Percentiles rank a stretch among this genome's conserved stretches.
phyloP scores from a whole-genome alignment of 805 yeast genomes.

The Teunomyces panamensis region DNA sequence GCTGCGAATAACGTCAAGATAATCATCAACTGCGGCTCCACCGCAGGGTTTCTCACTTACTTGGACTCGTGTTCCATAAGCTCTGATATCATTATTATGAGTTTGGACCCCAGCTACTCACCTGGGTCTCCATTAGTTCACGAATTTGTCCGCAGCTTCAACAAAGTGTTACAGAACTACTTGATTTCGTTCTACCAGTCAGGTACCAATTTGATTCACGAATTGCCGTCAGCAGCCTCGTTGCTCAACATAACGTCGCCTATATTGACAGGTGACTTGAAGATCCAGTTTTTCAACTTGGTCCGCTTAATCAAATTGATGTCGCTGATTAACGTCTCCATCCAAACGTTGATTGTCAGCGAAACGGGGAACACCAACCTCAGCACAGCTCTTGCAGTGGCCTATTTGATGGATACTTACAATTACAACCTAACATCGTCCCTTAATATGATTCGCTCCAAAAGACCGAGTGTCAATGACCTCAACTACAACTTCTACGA shows the following conservation, averaged over 20 bases:
- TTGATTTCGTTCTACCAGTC: conserved; percentile 32
- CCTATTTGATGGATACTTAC: conserved; percentile 41
- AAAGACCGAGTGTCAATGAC: conserved; percentile 16
- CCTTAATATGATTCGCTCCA: conserved; percentile 19
- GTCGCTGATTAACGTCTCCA: conserved; percentile 27
- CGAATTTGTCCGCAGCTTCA: conserved; percentile 27
- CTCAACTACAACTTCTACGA: conserved; percentile 36
- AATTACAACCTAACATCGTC: conserved; percentile 31
- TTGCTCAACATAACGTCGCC: conserved; percentile 28
- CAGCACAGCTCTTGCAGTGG: conserved; percentile 32
- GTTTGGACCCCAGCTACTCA: conserved; percentile 34
- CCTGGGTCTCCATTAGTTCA: conserved; percentile 18
- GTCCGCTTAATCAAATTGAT: conserved; percentile 34
- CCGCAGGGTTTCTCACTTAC: conserved; percentile 26
- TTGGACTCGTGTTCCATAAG: conserved; percentile 11
- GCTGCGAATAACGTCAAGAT: conserved; percentile 28
- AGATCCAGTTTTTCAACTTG: conserved; percentile 34
- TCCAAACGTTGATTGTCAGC: conserved; percentile 33
- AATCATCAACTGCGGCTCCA: conserved; percentile 37
- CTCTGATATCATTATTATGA: conserved; percentile 35
- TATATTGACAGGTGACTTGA: conserved; percentile 36
- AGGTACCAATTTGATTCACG: conserved; percentile 29
- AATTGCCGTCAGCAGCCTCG: conserved; percentile 23
- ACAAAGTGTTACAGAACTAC: conserved; percentile 36
- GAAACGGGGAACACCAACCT: conserved; percentile 23